A percentile compares a stretch with the other conserved stretches of the same genome.
Evolutionary conservation across 2,329 filamentous ascomycete genomes (phyloP).

Genomic region (Hysterium pulicare): DNA sequence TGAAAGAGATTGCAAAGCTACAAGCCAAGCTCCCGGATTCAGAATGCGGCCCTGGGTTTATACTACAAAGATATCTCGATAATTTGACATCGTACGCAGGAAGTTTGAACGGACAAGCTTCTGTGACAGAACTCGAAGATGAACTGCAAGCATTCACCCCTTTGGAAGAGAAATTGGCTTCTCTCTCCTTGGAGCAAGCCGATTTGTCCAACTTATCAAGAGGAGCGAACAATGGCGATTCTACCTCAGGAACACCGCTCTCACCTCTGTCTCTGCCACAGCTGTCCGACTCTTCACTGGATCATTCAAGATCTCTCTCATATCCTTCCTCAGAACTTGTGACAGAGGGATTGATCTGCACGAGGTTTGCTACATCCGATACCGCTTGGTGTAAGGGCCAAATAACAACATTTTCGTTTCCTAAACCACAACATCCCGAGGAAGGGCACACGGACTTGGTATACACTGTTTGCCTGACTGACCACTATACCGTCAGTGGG

Average conservation of each 20-base stretch:
- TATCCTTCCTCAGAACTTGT: background rate
- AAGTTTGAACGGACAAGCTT: background rate
- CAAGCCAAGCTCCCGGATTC: background rate
- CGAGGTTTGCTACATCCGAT: background rate
- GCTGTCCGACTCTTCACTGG: background rate
- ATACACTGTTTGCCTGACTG: background rate
- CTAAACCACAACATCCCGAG: background rate
- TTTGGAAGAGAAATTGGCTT: background rate
- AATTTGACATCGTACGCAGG: background rate
- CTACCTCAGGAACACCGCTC: background rate
- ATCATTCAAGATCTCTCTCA: background rate
- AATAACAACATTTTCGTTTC: background rate
- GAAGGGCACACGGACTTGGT: background rate
- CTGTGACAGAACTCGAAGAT: background rate
- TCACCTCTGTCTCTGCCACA: background rate
- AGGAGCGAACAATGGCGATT: background rate
- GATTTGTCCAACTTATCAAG: background rate
- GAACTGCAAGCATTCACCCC: background rate
- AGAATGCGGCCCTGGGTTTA: background rate
- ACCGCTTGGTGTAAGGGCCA: background rate
- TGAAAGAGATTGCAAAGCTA: slow-evolving; percentile 1
- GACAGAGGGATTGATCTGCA: background rate
- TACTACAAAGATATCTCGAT: background rate
- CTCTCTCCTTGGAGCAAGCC: background rate
- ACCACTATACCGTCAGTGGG: background rate